A percentile compares a stretch with the other conserved stretches of the same genome.
Evolutionary conservation across 2,329 filamentous ascomycete species (phyloP).

Genomic region (Botrytis hyacinthi): DNA sequence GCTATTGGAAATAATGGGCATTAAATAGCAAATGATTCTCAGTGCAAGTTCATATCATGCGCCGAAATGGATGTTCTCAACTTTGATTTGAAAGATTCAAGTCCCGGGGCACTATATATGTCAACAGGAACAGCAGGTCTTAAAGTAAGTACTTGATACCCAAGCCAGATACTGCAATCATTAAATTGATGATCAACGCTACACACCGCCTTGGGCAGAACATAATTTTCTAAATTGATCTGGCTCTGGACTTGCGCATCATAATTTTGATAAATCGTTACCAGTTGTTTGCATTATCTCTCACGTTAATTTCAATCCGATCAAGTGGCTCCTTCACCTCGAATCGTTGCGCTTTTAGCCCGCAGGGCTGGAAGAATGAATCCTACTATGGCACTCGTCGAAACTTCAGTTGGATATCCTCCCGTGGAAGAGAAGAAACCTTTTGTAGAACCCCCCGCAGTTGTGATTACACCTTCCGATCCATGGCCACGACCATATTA

Average conservation of each 20-base stretch:
- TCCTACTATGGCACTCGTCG: constrained; percentile 46
- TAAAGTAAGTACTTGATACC: background rate
- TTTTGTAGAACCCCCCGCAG: constrained; percentile 45
- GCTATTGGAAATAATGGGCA: background rate
- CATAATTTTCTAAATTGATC: background rate
- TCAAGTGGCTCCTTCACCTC: constrained; percentile 50
- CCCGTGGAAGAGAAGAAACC: constrained; percentile 41
- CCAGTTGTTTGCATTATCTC: background rate
- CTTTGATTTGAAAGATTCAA: background rate
- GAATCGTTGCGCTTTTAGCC: constrained; percentile 51
- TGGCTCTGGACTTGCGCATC: background rate
- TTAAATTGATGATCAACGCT: background rate
- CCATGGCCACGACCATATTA: constrained; percentile 70
- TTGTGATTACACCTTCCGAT: constrained; percentile 52
- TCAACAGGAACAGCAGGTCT: background rate
- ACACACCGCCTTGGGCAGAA: constrained; percentile 12
- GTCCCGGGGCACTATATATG: background rate
- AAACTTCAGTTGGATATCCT: constrained; percentile 33
- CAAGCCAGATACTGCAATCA: background rate
- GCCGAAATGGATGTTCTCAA: background rate
- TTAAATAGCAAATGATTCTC: background rate
- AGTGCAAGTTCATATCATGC: background rate
- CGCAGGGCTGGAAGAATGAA: constrained; percentile 45
- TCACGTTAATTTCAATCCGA: background rate
- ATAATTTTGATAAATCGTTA: background rate